phyloP scores from a whole-genome alignment of 305 asterid genomes.

The Fraxinus floribunda region DNA sequence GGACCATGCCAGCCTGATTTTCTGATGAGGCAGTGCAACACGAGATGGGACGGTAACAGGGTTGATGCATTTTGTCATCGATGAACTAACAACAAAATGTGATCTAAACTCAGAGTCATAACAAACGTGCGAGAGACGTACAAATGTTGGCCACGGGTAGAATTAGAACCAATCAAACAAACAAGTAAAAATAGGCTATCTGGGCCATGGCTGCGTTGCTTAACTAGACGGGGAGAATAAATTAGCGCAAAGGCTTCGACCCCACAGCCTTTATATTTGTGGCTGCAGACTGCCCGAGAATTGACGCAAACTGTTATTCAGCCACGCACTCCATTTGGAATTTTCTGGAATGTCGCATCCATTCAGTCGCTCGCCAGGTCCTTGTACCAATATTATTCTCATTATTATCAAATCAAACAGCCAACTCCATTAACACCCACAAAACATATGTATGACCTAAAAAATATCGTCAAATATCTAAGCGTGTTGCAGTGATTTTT shows the following conservation, averaged over 20 bases:
- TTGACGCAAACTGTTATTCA: conserved; percentile 14
- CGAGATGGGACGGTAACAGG: not conserved
- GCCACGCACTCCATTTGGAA: not conserved
- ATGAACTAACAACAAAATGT: not conserved
- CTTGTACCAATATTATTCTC: not conserved
- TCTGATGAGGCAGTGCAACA: not conserved
- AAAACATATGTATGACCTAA: not conserved
- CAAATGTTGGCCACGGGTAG: not conserved
- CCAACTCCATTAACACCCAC: conserved; percentile 14
- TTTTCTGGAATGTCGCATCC: conserved; percentile 22
- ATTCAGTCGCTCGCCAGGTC: not conserved
- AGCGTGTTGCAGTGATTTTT: not conserved
- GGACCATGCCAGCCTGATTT: too few species aligned
- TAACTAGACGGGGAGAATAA: conserved; percentile 40
- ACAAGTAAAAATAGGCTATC: not conserved
- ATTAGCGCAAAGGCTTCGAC: conserved; percentile 10
- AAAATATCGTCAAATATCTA: not conserved
- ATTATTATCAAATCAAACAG: conserved; percentile 8
- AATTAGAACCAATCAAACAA: not conserved
- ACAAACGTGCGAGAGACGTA: not conserved
- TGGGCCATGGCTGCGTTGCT: conserved; percentile 39
- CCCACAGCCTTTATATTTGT: conserved; percentile 43
- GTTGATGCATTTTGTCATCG: not conserved
- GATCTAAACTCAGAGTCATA: not conserved
- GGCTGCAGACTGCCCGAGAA: conserved; percentile 33